Evolutionary conservation across 2,329 filamentous ascomycete genomes (phyloP).

Genomic region (Pyricularia pennisetigena): DNA sequence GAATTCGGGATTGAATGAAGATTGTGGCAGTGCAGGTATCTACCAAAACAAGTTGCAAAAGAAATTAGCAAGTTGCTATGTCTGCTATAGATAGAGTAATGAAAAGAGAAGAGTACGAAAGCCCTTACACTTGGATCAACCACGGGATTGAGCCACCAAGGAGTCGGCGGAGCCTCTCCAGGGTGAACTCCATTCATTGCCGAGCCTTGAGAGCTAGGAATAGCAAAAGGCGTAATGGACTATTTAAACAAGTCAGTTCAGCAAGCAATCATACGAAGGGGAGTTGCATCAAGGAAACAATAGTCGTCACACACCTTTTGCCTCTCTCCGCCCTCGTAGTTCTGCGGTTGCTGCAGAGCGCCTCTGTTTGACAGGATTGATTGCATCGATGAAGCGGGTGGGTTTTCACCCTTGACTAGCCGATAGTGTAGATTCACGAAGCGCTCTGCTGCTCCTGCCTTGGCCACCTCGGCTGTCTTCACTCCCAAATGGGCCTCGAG

Average conservation of each 20-base stretch:
- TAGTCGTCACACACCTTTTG: constrained; percentile 9
- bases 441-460: constrained; percentile 47
- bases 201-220: constrained; percentile 9
- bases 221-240: constrained; percentile 9
- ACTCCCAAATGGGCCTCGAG: constrained; percentile 49
- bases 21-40: constrained; percentile 3
- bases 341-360: constrained; percentile 2
- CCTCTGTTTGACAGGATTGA: constrained; percentile 1
- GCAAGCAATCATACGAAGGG: background rate
- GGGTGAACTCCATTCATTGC: constrained; percentile 6
- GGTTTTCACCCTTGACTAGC: constrained; percentile 18
- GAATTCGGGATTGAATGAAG: constrained; percentile 12
- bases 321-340: constrained; percentile 13
- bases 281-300: background rate
- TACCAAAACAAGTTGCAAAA: background rate
- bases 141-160: constrained; percentile 16
- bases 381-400: constrained; percentile 6
- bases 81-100: background rate
- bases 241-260: constrained; percentile 1
- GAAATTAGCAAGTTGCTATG: too few relatives aligned
- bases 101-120: background rate
- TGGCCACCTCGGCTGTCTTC: constrained; percentile 46
- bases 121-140: constrained; percentile 10
- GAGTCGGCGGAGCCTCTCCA: constrained; percentile 11
- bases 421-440: constrained; percentile 50